A percentile compares a stretch with the other conserved stretches of the same genome.
Conservation (phyloP, 805 yeast genomes). For the Metschnikowia vanudenii region DNA sequence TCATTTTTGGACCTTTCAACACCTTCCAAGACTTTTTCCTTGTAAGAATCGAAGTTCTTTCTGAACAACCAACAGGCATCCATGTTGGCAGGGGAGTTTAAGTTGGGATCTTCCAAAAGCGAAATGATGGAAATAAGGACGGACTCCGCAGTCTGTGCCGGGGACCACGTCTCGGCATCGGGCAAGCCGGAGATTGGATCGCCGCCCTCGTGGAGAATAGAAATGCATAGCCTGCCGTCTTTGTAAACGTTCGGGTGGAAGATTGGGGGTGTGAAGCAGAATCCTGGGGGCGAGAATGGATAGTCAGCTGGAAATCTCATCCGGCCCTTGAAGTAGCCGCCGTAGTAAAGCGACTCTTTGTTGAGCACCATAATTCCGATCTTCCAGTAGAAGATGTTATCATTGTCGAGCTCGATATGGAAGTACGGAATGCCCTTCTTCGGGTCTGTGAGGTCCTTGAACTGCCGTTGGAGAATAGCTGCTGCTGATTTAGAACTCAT, state of each 20-base stretch:
- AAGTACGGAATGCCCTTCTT: conserved; percentile 62
- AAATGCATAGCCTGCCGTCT: conserved; percentile 90
- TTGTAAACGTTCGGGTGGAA: conserved; percentile 94
- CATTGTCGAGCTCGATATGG: conserved; percentile 63
- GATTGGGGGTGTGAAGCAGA: conserved; percentile 88
- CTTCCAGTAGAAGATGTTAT: conserved; percentile 66
- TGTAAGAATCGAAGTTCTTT: conserved; percentile 73
- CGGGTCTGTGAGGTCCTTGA: conserved; percentile 89
- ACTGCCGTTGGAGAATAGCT: conserved; percentile 87
- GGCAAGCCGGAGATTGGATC: conserved; percentile 89
- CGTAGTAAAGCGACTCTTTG: conserved; percentile 86
- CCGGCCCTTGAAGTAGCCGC: conserved; percentile 92
- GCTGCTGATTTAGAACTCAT: conserved; percentile 65
- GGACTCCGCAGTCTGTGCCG: conserved; percentile 88
- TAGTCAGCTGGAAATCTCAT: conserved; percentile 90
- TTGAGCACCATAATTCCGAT: conserved; percentile 90
- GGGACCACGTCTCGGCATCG: conserved; percentile 92
- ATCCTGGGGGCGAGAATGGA: conserved; percentile 91
- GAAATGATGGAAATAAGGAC: conserved; percentile 89
- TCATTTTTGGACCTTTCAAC: conserved; percentile 81
- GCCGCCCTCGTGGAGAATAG: conserved; percentile 89
- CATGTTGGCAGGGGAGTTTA: conserved; percentile 90
- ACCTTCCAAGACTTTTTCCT: conserved; percentile 71
- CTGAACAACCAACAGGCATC: conserved; percentile 93
- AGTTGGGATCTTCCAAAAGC: conserved; percentile 89